Percentiles rank a stretch among this genome's conserved stretches.
Evolutionary conservation across 495 filamentous ascomycete species (phyloP).

Genomic region (Xylaria cubensis): DNA sequence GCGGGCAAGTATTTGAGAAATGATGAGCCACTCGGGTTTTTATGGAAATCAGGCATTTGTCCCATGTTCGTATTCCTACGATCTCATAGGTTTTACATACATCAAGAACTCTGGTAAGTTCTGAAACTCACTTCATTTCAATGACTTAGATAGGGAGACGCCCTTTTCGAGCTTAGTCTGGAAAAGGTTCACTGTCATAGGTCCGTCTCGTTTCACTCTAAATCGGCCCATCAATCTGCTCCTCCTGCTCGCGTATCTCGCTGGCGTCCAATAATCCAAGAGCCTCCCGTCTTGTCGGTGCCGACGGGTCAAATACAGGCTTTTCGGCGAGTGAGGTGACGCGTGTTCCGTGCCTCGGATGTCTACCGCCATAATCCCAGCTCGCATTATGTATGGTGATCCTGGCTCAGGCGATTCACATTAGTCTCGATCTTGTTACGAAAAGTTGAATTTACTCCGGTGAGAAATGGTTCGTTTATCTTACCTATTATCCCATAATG

Average conservation of each 20-base stretch:
- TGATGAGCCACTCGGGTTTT: not conserved
- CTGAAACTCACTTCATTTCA: too few relatives aligned
- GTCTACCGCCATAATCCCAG: slow-evolving; percentile 69
- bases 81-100: not conserved
- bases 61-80: not conserved
- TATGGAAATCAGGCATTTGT: not conserved
- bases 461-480: slow-evolving; percentile 19
- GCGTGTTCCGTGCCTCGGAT: slow-evolving; percentile 67
- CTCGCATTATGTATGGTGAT: slow-evolving; percentile 73
- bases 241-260: slow-evolving; percentile 34
- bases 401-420: slow-evolving; percentile 38
- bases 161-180: too few relatives aligned
- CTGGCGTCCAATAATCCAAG: slow-evolving; percentile 57
- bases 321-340: slow-evolving; percentile 73
- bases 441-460: not conserved
- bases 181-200: too few relatives aligned
- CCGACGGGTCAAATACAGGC: slow-evolving; percentile 64
- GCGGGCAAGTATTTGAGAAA: slow-evolving; percentile 1
- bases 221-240: slow-evolving; percentile 38
- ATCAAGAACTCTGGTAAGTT: not conserved
- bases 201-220: not conserved
- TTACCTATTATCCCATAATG: slow-evolving; percentile 70
- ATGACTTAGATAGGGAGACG: too few relatives aligned
- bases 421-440: slow-evolving; percentile 13
- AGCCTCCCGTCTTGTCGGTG: slow-evolving; percentile 64